Conservation (phyloP, 805 yeast species). For the Candida sphagnicola region DNA sequence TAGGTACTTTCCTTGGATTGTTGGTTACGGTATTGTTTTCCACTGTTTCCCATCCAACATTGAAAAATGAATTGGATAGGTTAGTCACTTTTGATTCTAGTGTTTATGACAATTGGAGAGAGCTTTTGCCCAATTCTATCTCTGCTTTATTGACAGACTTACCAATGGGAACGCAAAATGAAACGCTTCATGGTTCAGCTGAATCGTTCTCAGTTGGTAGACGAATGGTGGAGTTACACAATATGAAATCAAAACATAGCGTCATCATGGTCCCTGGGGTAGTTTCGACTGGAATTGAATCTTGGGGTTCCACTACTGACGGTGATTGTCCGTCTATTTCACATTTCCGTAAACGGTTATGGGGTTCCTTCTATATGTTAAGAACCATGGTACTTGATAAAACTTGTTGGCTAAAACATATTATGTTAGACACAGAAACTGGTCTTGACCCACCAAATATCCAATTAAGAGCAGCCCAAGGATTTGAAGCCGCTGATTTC, state of each 20-base stretch:
- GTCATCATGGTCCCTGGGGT: constrained; percentile 96
- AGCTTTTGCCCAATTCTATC: constrained; percentile 63
- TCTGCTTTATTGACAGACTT: constrained; percentile 56
- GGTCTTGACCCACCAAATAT: constrained; percentile 89
- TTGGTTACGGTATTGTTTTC: constrained; percentile 57
- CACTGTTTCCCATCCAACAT: constrained; percentile 34
- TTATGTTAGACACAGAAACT: constrained; percentile 84
- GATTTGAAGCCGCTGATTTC: constrained; percentile 95
- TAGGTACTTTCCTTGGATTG: constrained; percentile 75
- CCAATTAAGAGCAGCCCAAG: constrained; percentile 85
- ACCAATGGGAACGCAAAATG: constrained; percentile 30
- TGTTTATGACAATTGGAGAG: constrained; percentile 54
- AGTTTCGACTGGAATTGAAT: constrained; percentile 89
- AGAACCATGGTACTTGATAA: constrained; percentile 89
- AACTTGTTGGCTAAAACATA: constrained; percentile 88
- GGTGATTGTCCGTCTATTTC: constrained; percentile 76
- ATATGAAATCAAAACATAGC: constrained; percentile 60
- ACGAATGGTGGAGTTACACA: constrained; percentile 47
- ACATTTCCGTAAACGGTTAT: constrained; percentile 85
- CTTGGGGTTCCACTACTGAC: constrained; percentile 80
- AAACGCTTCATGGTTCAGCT: constrained; percentile 48
- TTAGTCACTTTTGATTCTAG: constrained; percentile 51
- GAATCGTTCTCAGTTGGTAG: constrained; percentile 89
- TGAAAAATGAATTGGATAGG: constrained; percentile 45
- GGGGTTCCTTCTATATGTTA: constrained; percentile 98